Percentiles rank a stretch among this genome's conserved stretches.
These are phyloP conservation scores for Xerocomellus intermedius DNA, from an alignment of 768 basidiomycete species.

Conservation along the genomic window DNA sequence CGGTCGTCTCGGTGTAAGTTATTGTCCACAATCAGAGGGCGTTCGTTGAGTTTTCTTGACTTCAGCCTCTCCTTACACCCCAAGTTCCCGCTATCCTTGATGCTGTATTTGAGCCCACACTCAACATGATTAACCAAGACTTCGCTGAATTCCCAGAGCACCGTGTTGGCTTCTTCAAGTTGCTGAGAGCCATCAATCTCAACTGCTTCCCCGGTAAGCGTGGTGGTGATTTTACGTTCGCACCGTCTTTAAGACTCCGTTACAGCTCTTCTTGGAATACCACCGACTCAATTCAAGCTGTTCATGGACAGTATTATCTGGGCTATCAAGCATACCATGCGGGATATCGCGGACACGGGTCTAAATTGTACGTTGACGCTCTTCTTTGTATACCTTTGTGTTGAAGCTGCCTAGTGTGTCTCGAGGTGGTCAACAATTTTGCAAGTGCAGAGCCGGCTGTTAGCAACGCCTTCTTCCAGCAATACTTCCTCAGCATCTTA, in stretches of 20 bases:
- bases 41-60: slow-evolving; percentile 7
- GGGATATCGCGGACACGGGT: slow-evolving; percentile 94
- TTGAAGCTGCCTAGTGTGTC: slow-evolving; percentile 57
- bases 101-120: slow-evolving; percentile 94
- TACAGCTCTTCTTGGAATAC: slow-evolving; percentile 73
- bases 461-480: slow-evolving; percentile 92
- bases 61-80: slow-evolving; percentile 78
- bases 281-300: slow-evolving; percentile 92
- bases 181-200: slow-evolving; percentile 87
- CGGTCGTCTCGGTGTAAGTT: slow-evolving; percentile 77
- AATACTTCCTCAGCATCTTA: slow-evolving; percentile 89
- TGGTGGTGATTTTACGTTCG: neutral
- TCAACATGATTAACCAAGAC: slow-evolving; percentile 99
- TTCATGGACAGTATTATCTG: slow-evolving; percentile 98
- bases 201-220: slow-evolving; percentile 93
- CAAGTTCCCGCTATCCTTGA: slow-evolving; percentile 95
- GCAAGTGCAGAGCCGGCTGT: slow-evolving; percentile 74
- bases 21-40: neutral
- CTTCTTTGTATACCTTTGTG: neutral
- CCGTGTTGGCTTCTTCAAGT: slow-evolving; percentile 94
- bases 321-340: slow-evolving; percentile 99
- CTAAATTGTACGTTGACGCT: slow-evolving; percentile 54
- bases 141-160: slow-evolving; percentile 99
- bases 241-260: neutral
- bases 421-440: slow-evolving; percentile 96